Percentiles rank a stretch among this genome's conserved stretches.
Evolutionary conservation across 495 filamentous ascomycete species (phyloP).

Genomic region (Hyaloscypha hepaticicola): DNA sequence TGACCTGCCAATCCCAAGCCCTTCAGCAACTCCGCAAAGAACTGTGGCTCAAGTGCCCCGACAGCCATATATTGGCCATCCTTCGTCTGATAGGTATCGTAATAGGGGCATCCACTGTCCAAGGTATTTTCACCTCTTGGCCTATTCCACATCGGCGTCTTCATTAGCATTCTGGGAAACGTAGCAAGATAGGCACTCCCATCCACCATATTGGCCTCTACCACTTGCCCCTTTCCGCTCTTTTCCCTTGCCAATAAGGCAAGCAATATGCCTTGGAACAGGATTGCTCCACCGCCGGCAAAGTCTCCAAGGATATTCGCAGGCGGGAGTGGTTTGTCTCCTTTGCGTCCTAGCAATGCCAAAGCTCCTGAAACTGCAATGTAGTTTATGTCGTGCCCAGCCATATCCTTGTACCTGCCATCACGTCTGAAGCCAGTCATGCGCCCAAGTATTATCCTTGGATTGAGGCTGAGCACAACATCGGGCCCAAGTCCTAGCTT

Average conservation of each 20-base stretch:
- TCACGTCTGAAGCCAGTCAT: slow-evolving; percentile 88
- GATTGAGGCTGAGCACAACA: slow-evolving; percentile 61
- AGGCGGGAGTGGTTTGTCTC: slow-evolving; percentile 72
- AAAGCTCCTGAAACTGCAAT: slow-evolving; percentile 84
- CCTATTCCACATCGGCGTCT: slow-evolving; percentile 56
- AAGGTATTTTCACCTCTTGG: slow-evolving; percentile 74
- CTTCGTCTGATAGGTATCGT: slow-evolving; percentile 82
- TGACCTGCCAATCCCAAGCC: slow-evolving; percentile 57
- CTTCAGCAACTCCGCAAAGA: slow-evolving; percentile 66
- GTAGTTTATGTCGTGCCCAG: slow-evolving; percentile 98
- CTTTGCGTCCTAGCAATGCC: slow-evolving; percentile 66
- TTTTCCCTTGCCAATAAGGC: slow-evolving; percentile 55
- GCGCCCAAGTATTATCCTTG: slow-evolving; percentile 76
- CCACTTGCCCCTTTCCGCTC: slow-evolving; percentile 76
- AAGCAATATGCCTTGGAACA: slow-evolving; percentile 67
- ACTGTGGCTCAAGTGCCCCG: slow-evolving; percentile 84
- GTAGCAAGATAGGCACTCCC: slow-evolving; percentile 74
- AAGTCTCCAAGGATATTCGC: slow-evolving; percentile 88
- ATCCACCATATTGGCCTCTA: slow-evolving; percentile 97
- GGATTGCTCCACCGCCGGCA: slow-evolving; percentile 80
- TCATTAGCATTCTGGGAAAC: slow-evolving; percentile 64
- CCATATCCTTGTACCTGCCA: slow-evolving; percentile 82
- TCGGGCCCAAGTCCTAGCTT: slow-evolving; percentile 73
- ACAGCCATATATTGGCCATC: slow-evolving; percentile 87
- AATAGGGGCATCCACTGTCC: slow-evolving; percentile 84